phyloP scores from a whole-genome alignment of 495 filamentous ascomycete genomes.

The Poronia punctata region DNA sequence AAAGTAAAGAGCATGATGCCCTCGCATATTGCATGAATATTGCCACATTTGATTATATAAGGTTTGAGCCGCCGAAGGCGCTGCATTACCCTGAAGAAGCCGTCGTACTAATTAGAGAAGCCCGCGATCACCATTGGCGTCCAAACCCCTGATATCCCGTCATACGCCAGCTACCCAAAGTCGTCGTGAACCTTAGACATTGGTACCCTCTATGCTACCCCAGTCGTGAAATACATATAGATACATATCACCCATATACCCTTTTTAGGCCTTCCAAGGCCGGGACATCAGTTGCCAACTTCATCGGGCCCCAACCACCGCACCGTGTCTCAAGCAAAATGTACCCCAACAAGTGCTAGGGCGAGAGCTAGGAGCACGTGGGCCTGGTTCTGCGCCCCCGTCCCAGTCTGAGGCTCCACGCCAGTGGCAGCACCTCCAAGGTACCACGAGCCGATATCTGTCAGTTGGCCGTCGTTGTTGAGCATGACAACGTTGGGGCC shows the following conservation, averaged over 20 bases:
- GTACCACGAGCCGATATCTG: slow-evolving; percentile 72
- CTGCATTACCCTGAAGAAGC: no score
- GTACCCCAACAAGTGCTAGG: slow-evolving; percentile 3
- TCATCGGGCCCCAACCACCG: no score
- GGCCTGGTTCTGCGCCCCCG: neutral
- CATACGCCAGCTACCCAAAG: no score
- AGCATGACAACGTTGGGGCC: slow-evolving; percentile 63
- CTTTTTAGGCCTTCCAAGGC: no score
- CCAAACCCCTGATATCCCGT: slow-evolving; percentile 5
- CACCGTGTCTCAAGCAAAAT: neutral
- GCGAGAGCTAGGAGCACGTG: neutral
- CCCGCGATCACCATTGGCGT: no score
- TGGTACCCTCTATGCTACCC: neutral
- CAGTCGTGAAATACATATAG: neutral
- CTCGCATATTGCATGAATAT: no score
- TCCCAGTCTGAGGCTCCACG: slow-evolving; percentile 22
- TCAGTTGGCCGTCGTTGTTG: slow-evolving; percentile 52
- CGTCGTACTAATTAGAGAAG: no score
- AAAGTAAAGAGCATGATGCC: no score
- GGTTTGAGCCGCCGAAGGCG: no score
- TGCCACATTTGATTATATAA: no score
- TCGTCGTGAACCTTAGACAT: slow-evolving; percentile 1
- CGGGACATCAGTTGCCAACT: no score
- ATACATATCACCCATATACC: no score
- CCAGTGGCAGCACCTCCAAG: slow-evolving; percentile 50